phyloP scores from a whole-genome alignment of 2,329 filamentous ascomycete genomes.

The Ophiostoma perfectum region DNA sequence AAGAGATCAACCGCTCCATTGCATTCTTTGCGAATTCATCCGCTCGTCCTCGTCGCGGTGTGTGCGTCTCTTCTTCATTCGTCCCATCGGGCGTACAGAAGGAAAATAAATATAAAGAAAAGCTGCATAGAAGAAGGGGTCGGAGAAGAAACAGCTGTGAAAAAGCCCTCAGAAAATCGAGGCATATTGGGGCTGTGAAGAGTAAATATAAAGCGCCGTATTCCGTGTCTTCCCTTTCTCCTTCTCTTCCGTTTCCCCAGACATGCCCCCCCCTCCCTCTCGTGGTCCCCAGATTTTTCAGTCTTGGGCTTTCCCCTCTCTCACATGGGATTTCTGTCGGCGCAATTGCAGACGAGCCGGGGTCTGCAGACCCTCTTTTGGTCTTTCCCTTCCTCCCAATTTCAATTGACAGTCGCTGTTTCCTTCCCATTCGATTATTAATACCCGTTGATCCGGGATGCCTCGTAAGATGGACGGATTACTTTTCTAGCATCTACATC shows the following conservation, averaged over 20 bases:
- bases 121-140: too few species aligned
- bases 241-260: constrained; percentile 12
- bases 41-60: too few species aligned
- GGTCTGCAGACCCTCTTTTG: neutral
- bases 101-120: too few species aligned
- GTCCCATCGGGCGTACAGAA: neutral
- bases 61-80: neutral
- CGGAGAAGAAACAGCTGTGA: too few species aligned
- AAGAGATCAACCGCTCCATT: too few species aligned
- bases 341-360: neutral
- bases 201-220: neutral
- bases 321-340: neutral
- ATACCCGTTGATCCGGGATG: neutral
- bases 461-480: neutral
- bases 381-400: neutral
- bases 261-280: neutral
- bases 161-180: neutral
- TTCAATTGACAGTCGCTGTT: neutral
- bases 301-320: neutral
- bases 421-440: neutral
- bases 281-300: neutral
- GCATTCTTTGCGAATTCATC: too few species aligned
- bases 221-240: neutral
- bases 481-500: neutral
- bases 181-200: neutral